Evolutionary conservation across 2,329 filamentous ascomycete genomes (phyloP), one percentile per base, ranked within the genome.

Genomic region (Fusarium sp.): DNA sequence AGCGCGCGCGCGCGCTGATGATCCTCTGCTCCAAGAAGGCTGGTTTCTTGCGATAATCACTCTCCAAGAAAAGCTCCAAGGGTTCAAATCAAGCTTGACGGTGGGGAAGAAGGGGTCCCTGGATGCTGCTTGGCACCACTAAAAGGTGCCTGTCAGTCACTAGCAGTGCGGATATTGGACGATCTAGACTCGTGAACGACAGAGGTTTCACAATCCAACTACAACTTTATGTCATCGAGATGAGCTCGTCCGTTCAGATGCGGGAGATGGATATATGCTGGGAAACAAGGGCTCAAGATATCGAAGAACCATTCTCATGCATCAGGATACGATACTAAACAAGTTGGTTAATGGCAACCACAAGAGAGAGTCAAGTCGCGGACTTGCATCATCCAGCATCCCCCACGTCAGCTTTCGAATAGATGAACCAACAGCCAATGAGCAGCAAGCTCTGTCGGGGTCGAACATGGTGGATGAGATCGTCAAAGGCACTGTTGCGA

Each of bases 1-100:
- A n/a, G n/a, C n/a, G n/a, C n/a, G n/a, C n/a, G 61, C 61, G 61
- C 57, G 59, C 53, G 45, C 15, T 23, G 58, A 50, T 32, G 44
- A 63, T 53, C 56, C 44, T 42, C 57, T 41, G 27, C 41, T 33
- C 29, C 9, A 15, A 46, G 15, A 32, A 46, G 51, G 31, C 37
- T 36, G 31, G 31, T 13, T 33, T 33, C 31, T 33, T 7, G 37
- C 25, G 47, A 56, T 37, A 41, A 38, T 45, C 42, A 35, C 23
- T 45, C 23, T 45, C 13, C 36, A 31, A 41, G 27, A 38, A 38
- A 32, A 35, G 38, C 51, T 47, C 60, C 50, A 54, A 65, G 61
- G 57, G 61, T 65, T 65, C 60, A 27, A 21, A 42, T 19, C 36
- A 25, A 25, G 23, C 4, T 25, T 25, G 49, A 32, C 27, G 31